phyloP scores from a whole-genome alignment of 2,329 filamentous ascomycete species.

The Exserohilum turcica region DNA sequence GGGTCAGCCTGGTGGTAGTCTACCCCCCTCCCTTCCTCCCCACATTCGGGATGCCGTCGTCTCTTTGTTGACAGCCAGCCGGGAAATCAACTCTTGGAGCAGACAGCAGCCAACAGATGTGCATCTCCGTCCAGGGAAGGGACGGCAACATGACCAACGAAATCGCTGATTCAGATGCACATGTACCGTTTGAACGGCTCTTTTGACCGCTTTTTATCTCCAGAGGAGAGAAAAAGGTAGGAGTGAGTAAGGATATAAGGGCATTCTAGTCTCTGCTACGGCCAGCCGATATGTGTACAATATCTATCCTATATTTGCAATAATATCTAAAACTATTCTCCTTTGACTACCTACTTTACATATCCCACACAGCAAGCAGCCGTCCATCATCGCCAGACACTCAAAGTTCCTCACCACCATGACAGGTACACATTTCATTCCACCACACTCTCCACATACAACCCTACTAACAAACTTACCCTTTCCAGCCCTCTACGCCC shows the following conservation, averaged over 20 bases:
- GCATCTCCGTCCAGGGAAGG: constrained; percentile 19
- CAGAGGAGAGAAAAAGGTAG: not conserved
- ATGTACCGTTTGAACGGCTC: constrained; percentile 13
- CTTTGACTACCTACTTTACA: not conserved
- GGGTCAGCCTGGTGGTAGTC: not conserved
- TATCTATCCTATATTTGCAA: not conserved
- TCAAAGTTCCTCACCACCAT: constrained; percentile 10
- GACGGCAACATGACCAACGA: constrained; percentile 14
- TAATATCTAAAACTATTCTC: not conserved
- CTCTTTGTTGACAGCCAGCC: constrained; percentile 9
- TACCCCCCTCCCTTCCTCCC: too few relatives aligned
- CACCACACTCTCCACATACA: not conserved
- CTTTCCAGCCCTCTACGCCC: constrained; percentile 18
- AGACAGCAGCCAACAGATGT: too few relatives aligned
- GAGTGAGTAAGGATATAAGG: constrained; percentile 7
- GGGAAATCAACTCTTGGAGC: constrained; percentile 2
- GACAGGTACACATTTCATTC: constrained; percentile 16
- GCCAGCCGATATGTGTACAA: not conserved
- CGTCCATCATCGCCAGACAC: not conserved
- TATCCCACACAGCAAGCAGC: not conserved
- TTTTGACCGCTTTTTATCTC: constrained; percentile 19
- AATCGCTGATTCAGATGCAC: constrained; percentile 2
- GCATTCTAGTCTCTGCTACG: not conserved
- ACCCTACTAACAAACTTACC: not conserved
- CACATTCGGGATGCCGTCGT: not conserved